Base-by-base conservation (phyloP, 2,329 filamentous ascomycete genomes). In the Penicillium sp. region DNA sequence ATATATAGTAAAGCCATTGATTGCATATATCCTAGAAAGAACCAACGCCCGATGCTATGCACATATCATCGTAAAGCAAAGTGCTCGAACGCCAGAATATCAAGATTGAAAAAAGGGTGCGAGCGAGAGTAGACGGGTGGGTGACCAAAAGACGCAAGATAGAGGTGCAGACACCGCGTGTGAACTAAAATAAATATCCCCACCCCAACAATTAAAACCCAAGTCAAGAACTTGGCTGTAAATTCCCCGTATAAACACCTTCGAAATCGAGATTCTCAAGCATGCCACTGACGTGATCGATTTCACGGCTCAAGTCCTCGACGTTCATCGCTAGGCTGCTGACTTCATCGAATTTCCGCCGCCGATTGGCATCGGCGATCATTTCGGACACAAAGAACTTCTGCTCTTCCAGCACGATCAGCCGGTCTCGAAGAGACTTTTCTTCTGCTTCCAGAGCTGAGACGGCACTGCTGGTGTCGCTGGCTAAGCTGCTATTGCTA, bases 351-450 rank as follows among this genome's bases (percentile, higher is more conserved):
- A 96, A 95, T 57, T 90, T 86, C 29, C 90, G 81, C 11, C 89
- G 84, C 41, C 87, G 87, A 47, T 87, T 88, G 0, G 92, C 91
- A 59, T 87, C 85, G 8, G 84, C 84, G 44, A 96, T 85, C 91
- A 96, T 96, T 65, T 90, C 87, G 38, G 87, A 85, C 0, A 97
- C 91, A 75, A 96, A 86, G 74, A 95, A 96, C 62, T 87, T 88
- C 72, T 97, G 92, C 75, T 97, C 92, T 72, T 96, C 91, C 1
- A 97, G 81, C 7, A 97, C 87, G 31, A 94, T 89, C 13, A 96
- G 78, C 4, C 86, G 81, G 68, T 96, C 92, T 16, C 89, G 84
- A 1, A 95, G 77, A 21, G 90, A 85, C 70, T 91, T 93, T 72
- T 96, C 92, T 70, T 96, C 91, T 0, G 83, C 84, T 73, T 96